A percentile compares a stretch with the other conserved stretches of the same genome.
Conservation (phyloP, 345 rosid species). For the thale cress (Arabidopsis thaliana) region TAIR10.1 NC_003071.7:6831501-6832000, state of each 20-base stretch:
- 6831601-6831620: constrained; percentile 17
- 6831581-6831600: constrained; percentile 12
- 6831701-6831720: constrained; percentile 17
- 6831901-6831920: constrained; percentile 85
- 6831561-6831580: constrained; percentile 68
- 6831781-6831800: not conserved
- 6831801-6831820: constrained; percentile 44
- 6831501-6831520: constrained; percentile 87
- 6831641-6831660: constrained; percentile 20
- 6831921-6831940: constrained; percentile 73
- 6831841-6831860: constrained; percentile 44
- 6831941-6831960: constrained; percentile 81
- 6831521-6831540: constrained; percentile 71
- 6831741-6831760: constrained; percentile 23
- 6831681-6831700: not conserved
- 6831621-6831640: not conserved
- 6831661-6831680: not conserved
- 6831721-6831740: constrained; percentile 24
- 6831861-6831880: constrained; percentile 67
- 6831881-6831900: constrained; percentile 69
- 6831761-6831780: constrained; percentile 31
- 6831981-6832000: constrained; percentile 82
- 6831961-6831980: constrained; percentile 83
- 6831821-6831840: constrained; percentile 30
- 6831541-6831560: constrained; percentile 82